Percentiles rank a stretch among this genome's conserved stretches.
phyloP scores from a whole-genome alignment of 1,139 yeast genomes.

The Candida sp. region DNA sequence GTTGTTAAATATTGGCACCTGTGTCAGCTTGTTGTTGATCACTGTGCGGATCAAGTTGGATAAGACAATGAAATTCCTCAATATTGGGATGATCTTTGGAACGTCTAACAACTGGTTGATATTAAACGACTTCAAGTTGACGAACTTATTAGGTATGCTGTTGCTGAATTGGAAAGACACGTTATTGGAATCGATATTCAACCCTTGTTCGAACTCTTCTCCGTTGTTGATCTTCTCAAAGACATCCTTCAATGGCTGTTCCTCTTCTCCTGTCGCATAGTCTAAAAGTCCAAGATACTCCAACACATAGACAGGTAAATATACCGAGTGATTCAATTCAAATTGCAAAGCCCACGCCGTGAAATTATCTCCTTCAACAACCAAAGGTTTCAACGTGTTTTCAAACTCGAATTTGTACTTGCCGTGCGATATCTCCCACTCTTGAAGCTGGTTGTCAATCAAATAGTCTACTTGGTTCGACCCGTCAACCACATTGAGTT shows the following conservation, averaged over 20 bases:
- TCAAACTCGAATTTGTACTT: conserved; percentile 11
- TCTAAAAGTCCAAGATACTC: conserved; percentile 33
- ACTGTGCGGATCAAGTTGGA: conserved; percentile 22
- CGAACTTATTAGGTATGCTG: conserved; percentile 16
- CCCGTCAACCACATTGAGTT: conserved; percentile 8
- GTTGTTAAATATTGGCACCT: not conserved
- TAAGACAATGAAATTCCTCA: conserved; percentile 37
- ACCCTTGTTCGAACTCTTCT: conserved; percentile 16
- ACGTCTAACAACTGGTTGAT: conserved; percentile 29
- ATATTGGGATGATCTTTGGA: conserved; percentile 27
- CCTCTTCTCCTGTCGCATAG: conserved; percentile 11
- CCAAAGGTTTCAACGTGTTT: conserved; percentile 12
- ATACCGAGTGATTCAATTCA: conserved; percentile 27
- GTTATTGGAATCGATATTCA: conserved; percentile 6
- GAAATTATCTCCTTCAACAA: conserved; percentile 3
- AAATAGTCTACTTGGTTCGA: conserved; percentile 20
- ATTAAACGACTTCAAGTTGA: conserved; percentile 24
- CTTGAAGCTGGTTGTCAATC: conserved; percentile 21
- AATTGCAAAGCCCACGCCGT: conserved; percentile 24
- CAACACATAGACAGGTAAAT: conserved; percentile 29
- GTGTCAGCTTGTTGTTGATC: conserved; percentile 2
- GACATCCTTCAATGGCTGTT: conserved; percentile 10
- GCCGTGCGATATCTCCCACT: conserved; percentile 21
- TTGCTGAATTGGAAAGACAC: conserved; percentile 13
- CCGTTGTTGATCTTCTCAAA: conserved; percentile 24